Base-by-base conservation (phyloP, 257 asterid species). In the Primulina huaijiensis region DNA sequence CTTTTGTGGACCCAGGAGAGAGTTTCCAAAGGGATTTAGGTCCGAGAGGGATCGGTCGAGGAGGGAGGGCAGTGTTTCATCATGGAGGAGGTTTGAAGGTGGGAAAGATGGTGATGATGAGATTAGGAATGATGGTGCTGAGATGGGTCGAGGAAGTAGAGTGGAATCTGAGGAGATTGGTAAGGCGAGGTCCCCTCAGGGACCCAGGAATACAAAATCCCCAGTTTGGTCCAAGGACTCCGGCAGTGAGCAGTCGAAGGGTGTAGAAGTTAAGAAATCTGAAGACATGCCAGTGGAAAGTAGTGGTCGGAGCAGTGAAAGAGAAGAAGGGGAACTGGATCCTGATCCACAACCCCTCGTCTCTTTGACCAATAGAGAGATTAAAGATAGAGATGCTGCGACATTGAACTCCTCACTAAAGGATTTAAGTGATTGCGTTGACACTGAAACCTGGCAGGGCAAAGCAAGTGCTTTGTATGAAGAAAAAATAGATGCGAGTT, bases 151-250 rank as follows among this genome's bases (percentile, higher is more conserved):
- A 74, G 87, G 79, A 73, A 82, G 78, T 71, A 82, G 83, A 75
- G 65, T 57, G 59, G 96, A 84, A 25, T 75, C 87, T 0, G 90
- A 85, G 65, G 96, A 89, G 67, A 62, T 67, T 70, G 86, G 84
- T 61, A 93, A 85, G 81, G 75, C 79, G 5, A 90, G 80, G 80
- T 88, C 96, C 17, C 89, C 96, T 2, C 86, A 79, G 77, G 79
- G 80, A 64, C 35, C 69, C 53, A 81, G 87, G 78, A 92, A 87
- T 75, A 86, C 82, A 19, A 87, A 85, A 69, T 90, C 97, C 34
- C 98, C 96, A 25, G 89, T 92, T 72, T 88, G 92, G 96, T 93
- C 98, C 1, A 93, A 89, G 86, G 97, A 90, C 71, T 93, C 97
- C 29, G 96, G 89, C 29, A 93, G 97, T 70, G 99, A 90, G 84